Conservation (phyloP, 257 asterid species). For the Osmanthus fragrans region DNA sequence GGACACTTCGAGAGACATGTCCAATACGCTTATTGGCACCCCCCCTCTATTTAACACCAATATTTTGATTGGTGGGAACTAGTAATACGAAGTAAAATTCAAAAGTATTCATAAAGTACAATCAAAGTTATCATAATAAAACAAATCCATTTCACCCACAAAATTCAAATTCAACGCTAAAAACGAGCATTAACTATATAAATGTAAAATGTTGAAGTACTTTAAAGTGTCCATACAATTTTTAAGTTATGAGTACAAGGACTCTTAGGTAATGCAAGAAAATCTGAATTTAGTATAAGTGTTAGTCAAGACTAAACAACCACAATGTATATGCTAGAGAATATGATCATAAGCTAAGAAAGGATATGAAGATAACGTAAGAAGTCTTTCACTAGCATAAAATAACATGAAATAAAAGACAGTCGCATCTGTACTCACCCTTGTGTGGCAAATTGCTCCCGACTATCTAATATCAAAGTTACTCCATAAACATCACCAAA, state of each 20-base stretch:
- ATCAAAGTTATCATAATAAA: neutral
- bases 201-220: neutral
- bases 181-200: neutral
- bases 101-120: neutral
- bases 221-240: neutral
- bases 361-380: neutral
- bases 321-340: slow-evolving; percentile 22
- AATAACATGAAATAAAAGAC: neutral
- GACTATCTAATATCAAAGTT: slow-evolving; percentile 75
- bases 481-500: slow-evolving; percentile 88
- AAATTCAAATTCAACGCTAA: neutral
- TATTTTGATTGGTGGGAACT: neutral
- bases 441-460: slow-evolving; percentile 81
- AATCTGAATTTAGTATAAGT: neutral
- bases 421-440: slow-evolving; percentile 53
- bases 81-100: neutral
- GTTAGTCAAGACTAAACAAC: neutral
- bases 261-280: neutral
- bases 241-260: neutral
- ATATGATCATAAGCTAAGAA: neutral
- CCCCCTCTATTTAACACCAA: neutral
- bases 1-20: neutral
- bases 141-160: neutral
- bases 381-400: neutral
- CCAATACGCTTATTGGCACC: neutral